A percentile compares a stretch with the other conserved stretches of the same genome.
phyloP scores from a whole-genome alignment of 129 eudicot species.

The Lactuca sativa region DNA sequence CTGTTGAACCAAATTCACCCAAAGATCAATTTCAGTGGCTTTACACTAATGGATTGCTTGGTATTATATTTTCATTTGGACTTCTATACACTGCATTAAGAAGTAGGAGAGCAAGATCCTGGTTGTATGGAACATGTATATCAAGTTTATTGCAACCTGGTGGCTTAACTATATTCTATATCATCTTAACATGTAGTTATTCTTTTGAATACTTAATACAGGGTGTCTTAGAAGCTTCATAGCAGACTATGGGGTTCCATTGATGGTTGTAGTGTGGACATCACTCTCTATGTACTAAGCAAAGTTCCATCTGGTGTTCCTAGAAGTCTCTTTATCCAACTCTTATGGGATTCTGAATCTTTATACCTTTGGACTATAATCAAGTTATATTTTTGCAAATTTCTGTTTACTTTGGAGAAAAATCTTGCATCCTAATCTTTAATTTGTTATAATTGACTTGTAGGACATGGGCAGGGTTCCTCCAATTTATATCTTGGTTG shows the following conservation, averaged over 20 bases:
- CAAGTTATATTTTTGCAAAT: constrained; percentile 26
- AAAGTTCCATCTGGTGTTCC: constrained; percentile 52
- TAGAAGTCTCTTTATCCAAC: constrained; percentile 48
- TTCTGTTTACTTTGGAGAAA: no score
- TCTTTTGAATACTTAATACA: background rate
- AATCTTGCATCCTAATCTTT: background rate
- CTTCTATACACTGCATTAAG: no score
- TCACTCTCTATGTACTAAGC: constrained; percentile 39
- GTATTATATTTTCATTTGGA: no score
- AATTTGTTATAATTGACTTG: no score
- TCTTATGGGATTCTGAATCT: constrained; percentile 35
- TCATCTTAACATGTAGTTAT: constrained; percentile 14
- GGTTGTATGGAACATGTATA: constrained; percentile 50
- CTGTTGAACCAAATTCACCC: constrained; percentile 18
- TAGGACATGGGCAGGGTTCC: no score
- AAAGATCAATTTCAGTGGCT: background rate
- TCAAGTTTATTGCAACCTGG: constrained; percentile 6
- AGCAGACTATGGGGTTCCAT: constrained; percentile 31
- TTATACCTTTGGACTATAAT: constrained; percentile 20
- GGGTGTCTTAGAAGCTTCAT: constrained; percentile 41
- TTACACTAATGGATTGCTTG: no score
- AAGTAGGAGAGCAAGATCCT: constrained; percentile 48
- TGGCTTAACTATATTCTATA: background rate
- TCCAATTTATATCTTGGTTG: constrained; percentile 43
- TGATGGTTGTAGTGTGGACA: constrained; percentile 48